A percentile compares a stretch with the other conserved stretches of the same genome.
Evolutionary conservation across 2,329 filamentous ascomycete species (phyloP).

Genomic region (Ascochyta fabae): DNA sequence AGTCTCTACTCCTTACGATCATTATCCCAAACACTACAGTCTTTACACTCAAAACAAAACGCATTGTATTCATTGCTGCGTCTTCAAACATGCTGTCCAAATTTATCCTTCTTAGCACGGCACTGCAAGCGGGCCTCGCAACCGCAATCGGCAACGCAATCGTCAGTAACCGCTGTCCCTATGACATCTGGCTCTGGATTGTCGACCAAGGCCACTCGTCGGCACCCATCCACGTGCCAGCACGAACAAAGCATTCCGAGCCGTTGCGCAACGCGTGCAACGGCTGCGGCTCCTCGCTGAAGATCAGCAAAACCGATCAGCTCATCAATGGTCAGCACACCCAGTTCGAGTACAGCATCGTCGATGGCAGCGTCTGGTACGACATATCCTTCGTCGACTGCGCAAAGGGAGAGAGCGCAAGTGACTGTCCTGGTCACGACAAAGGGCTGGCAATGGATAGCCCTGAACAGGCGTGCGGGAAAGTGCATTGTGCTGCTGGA

Average conservation of each 20-base stretch:
- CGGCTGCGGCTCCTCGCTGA: slow-evolving; percentile 31
- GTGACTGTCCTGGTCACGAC: slow-evolving; percentile 31
- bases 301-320: slow-evolving; percentile 34
- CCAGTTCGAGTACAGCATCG: slow-evolving; percentile 38
- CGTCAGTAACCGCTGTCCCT: slow-evolving; percentile 33
- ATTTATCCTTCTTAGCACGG: slow-evolving; percentile 20
- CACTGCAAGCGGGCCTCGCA: slow-evolving; percentile 27
- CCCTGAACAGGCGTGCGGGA: slow-evolving; percentile 20
- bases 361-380: slow-evolving; percentile 29
- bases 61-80: neutral
- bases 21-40: neutral
- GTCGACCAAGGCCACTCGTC: slow-evolving; percentile 21
- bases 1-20: neutral
- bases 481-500: slow-evolving; percentile 23
- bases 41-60: neutral
- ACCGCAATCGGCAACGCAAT: slow-evolving; percentile 31
- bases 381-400: slow-evolving; percentile 41
- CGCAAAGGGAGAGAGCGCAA: slow-evolving; percentile 28
- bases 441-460: slow-evolving; percentile 30
- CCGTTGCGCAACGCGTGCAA: slow-evolving; percentile 23
- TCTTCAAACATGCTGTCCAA: slow-evolving; percentile 28
- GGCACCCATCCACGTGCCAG: slow-evolving; percentile 21
- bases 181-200: slow-evolving; percentile 38
- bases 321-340: slow-evolving; percentile 30
- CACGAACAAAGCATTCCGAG: slow-evolving; percentile 29